Base-by-base conservation (phyloP, 768 basidiomycete species). In the Hemileccinum rubropunctum region DNA sequence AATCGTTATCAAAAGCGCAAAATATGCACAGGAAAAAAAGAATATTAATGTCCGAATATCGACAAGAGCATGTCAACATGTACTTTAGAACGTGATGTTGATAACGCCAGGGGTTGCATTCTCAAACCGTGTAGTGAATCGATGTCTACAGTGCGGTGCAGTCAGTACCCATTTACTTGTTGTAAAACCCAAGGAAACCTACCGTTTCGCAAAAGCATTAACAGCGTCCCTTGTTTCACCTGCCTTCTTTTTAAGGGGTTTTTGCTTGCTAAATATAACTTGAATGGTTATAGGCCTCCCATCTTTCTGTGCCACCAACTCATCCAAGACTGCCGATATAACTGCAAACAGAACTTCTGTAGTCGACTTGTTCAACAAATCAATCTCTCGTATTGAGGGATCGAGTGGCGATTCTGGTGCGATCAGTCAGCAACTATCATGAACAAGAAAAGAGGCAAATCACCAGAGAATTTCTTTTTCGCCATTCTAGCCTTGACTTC, bases 381-480 rank as follows among this genome's bases (percentile, higher is more conserved):
- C 0, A 30, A 63, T 10, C 1, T 64, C 52, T 17, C 0, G 14
- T 40, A 49, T 27, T 1, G 2, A 0, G 13, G 57, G 38, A 17
- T 40, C 4, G 0, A 4, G 6, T 6, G 60, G 57, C 3, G 51
- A 53, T 11, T 51, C 64, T 65, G 35, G 21, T 6, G 23, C 7
- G 1, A 4, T 17, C 11, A 3, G 2, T 67, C 37, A 62, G 41
- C 13, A 2, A 8, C 28, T 9, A 34, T 37, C 33, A 15, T 23
- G 6, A 8, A 9, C 10, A 6, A 15, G 10, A n/a, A 40, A 34
- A 21, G 2, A 20, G 9, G 45, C 12, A 4, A n/a, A 27, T 43
- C 10, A 61, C 65, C 51, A 20, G 58, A 49, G 27, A 67, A 66
- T 12, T 28, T 47, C 27, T 49, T 63, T 30, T 61, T 67, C 18